A percentile compares a stretch with the other conserved stretches of the same genome.
These are phyloP conservation scores for Debaryomyces subglobosus DNA, from an alignment of 1,139 yeast genomes.

Conservation along the genomic window DNA sequence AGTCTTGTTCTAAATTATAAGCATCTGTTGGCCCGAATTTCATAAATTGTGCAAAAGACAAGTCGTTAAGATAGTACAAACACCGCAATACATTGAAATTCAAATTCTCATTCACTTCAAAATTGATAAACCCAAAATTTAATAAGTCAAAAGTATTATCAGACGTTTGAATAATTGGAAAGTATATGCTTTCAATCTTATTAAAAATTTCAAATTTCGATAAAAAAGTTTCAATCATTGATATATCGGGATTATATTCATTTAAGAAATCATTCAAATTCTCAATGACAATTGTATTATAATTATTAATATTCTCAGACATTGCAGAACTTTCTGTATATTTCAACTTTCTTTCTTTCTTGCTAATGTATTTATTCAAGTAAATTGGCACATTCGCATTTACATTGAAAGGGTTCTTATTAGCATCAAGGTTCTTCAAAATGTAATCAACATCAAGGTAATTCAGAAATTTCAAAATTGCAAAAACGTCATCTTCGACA, in stretches of 20 bases:
- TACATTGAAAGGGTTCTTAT: conserved; percentile 39
- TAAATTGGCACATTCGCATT: conserved; percentile 25
- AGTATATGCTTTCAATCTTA: conserved; percentile 44
- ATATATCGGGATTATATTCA: conserved; percentile 17
- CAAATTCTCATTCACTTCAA: conserved; percentile 22
- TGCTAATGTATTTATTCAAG: conserved; percentile 33
- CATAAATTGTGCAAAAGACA: conserved; percentile 30
- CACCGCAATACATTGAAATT: conserved; percentile 31
- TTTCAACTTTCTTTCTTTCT: conserved; percentile 25
- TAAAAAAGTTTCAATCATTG: conserved; percentile 26
- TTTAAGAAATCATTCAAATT: conserved; percentile 41
- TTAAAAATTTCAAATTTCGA: conserved; percentile 41
- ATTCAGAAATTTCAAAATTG: conserved; percentile 39
- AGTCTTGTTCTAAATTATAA: conserved; percentile 17
- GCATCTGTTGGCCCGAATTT: conserved; percentile 21
- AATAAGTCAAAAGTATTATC: conserved; percentile 22
- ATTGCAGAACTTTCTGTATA: conserved; percentile 13
- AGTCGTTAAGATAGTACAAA: conserved; percentile 34
- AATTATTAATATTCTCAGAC: conserved; percentile 25
- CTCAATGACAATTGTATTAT: conserved; percentile 46
- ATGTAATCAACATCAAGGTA: conserved; percentile 41
- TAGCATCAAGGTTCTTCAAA: conserved; percentile 21
- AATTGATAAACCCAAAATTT: conserved; percentile 37
- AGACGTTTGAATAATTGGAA: conserved; percentile 35
- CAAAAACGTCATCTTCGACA: conserved; percentile 29